Base-by-base conservation (phyloP, 2,329 filamentous ascomycete genomes). In the Lojkania enalia region DNA sequence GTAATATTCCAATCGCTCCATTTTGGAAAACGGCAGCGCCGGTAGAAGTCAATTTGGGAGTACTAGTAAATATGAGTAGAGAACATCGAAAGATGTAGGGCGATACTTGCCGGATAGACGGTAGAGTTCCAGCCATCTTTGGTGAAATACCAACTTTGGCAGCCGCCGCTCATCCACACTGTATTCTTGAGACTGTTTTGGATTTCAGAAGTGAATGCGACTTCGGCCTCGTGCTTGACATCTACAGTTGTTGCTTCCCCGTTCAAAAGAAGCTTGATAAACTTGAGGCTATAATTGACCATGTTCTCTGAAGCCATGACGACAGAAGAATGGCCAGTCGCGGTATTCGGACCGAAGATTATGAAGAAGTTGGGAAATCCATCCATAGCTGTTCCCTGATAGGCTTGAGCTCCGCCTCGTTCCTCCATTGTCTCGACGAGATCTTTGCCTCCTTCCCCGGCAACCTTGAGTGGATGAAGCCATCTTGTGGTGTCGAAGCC, bases 191-290 rank as follows among this genome's bases (percentile, higher is more conserved):
- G 51, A 5, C 58, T 57, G 49, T 60, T 49, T 20, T 73, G 67
- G 3, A 81, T 66, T 38, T 77, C 72, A 3, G 56, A 51, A 4
- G 60, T 77, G 63, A 51, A 71, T 47, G 74, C 94, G 92, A 52
- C 84, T 81, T 58, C 79, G 74, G 45, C 95, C 77, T 69, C 96
- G 95, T 69, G 90, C 84, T 58, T 81, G 74, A 59, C 88, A 87
- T 73, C 96, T 87, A 77, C 91, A 94, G 65, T 94, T 86, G 64
- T 94, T 91, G 48, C 94, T 88, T 57, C 86, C 87, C 92, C 91
- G 95, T 75, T 96, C 89, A 49, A 91, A 14, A 84, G 70, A 2
- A 78, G 77, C 54, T 74, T 75, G 52, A 86, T 77, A 51, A 86
- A 74, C 0, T 80, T 79, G 7, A 86, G 59, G 0, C 77, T 75